Base-by-base conservation (phyloP, 2,329 filamentous ascomycete species). In the Colletotrichum costaricense region DNA sequence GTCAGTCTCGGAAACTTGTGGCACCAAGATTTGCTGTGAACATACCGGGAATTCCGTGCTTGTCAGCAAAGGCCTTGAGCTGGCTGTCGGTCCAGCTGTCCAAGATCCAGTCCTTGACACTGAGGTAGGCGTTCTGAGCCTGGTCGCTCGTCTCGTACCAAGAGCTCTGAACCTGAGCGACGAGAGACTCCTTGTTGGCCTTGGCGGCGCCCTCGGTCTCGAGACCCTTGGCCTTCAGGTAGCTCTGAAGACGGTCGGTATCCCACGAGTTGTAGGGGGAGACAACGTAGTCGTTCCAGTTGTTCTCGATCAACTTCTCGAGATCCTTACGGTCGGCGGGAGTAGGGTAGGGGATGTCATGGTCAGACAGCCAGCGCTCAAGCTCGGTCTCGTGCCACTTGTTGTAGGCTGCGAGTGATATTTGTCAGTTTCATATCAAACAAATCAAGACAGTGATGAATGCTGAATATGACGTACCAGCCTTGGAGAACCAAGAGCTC, bases 341-440 rank as follows among this genome's bases (percentile, higher is more conserved):
- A 12, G 91, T 92, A n/a, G 97, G 95, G 82, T 98, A 95, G 11
- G 96, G 95, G 71, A 99, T 88, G 82, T 95, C 91, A 85, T 98
- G 90, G 81, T 99, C 97, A 35, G 94, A 94, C 63, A 99, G 91
- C 97, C 97, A 99, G 79, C 95, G 91, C 86, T 99, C 96, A 35
- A 99, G 91, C 88, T 99, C 97, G 26, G 94, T 97, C 87, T 98
- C 93, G 79, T 98, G 96, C 97, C 97, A 99, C 83, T 97, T 98
- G 86, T 98, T 98, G 88, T 98, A 98, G 19, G 93, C 96, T 98
- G 80, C 62, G 24, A 8, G 19, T 72, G 73, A 75, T 75, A 1
- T 2, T 19, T 30, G 57, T 63, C 28, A 71, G 67, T 63, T 49
- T 69, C 3, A 26, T 67, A 49, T n/a, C 38, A 22, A 54, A 60